Base-by-base conservation (phyloP, 768 basidiomycete genomes). In the Tricholomella constricta region DNA sequence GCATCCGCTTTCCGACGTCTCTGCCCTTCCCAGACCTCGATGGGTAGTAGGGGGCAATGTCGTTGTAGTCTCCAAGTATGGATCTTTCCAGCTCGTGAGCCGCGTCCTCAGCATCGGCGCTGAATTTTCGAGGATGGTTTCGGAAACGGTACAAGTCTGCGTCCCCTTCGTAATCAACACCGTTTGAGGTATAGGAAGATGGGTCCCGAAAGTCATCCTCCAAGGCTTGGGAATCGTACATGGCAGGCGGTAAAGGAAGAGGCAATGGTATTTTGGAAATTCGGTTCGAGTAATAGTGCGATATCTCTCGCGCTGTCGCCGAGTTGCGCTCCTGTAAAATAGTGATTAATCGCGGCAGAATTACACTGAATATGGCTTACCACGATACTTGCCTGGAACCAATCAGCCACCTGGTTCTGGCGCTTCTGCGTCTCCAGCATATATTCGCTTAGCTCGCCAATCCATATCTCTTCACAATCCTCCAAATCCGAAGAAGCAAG, bases 401-500 rank as follows among this genome's bases (percentile, higher is more conserved):
- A 88, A 43, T 83, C 79, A 54, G 85, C 85, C 5, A 92, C 80
- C 57, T 88, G 85, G 45, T 80, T 82, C 67, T 84, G 82, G 45
- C 89, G 82, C 64, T 84, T 84, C 63, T 86, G 83, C 6, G 88
- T 89, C 62, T 89, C 85, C 26, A 85, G 64, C 47, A 83, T 76
- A 61, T 92, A 93, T 51, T 82, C 82, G 47, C 78, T 75, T 14
- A 92, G 76, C 62, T 89, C 89, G 22, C 73, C 77, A 38, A 74
- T 70, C 91, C 91, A 93, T 14, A 93, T 64, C 54, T 91, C 90
- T 59, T 81, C 79, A 57, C 85, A 90, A 54, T 91, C 91, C 25
- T 91, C 89, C 56, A 93, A 72, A 75, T 93, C 91, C 19, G 91
- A 91, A 15, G 89, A 89, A 10, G 72, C 69, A 11, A 81, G 71